phyloP scores from a whole-genome alignment of 441 rosid species.

The Sinapis alba region DNA sequence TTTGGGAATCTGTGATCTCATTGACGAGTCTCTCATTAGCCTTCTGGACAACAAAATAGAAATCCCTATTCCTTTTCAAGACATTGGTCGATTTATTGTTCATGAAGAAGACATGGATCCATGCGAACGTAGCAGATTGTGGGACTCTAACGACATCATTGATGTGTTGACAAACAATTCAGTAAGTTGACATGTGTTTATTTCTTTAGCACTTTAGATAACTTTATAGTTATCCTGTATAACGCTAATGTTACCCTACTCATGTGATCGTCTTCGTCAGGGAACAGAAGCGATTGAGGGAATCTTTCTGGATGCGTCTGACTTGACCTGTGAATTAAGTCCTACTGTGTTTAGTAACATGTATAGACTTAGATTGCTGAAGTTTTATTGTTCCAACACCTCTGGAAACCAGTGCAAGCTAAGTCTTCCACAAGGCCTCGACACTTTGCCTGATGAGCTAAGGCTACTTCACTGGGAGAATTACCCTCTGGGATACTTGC shows the following conservation, averaged over 20 bases:
- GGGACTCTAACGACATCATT: conserved; percentile 9
- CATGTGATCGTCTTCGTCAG: background rate
- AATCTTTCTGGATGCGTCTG: conserved; percentile 21
- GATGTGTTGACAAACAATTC: background rate
- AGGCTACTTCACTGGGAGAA: conserved; percentile 34
- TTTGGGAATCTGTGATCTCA: conserved; percentile 35
- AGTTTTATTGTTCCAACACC: background rate
- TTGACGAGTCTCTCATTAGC: conserved; percentile 10
- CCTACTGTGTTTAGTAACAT: conserved; percentile 8
- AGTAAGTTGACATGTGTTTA: conserved; percentile 14
- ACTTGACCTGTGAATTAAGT: background rate
- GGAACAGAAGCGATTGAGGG: conserved; percentile 32
- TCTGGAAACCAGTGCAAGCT: background rate
- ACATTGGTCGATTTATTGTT: conserved; percentile 38
- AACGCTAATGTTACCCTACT: background rate
- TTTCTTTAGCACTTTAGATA: background rate
- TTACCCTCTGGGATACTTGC: conserved; percentile 31
- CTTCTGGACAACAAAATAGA: background rate
- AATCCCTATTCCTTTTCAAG: conserved; percentile 46
- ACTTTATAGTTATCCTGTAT: background rate
- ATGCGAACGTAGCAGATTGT: conserved; percentile 27
- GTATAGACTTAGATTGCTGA: conserved; percentile 32
- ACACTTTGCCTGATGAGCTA: conserved; percentile 24
- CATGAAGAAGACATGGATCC: conserved; percentile 24
- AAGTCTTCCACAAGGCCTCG: background rate